These are phyloP conservation scores for Pyrus hybrid DNA, from an alignment of 331 rosid genomes.

Conservation along the genomic window DNA sequence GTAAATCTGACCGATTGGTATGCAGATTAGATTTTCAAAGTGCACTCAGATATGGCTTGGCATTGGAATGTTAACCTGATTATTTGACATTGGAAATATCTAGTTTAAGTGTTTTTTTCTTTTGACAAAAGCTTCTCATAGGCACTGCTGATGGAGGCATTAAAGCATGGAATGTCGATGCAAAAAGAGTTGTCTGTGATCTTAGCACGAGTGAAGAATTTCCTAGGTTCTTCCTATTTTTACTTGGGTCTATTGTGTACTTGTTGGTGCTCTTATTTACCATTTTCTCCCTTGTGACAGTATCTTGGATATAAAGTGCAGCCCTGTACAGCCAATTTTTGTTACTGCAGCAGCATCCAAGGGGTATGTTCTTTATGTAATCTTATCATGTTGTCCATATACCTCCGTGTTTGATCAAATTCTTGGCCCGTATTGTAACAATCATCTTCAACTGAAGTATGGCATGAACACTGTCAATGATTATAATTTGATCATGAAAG, in stretches of 20 bases:
- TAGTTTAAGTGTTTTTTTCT: slow-evolving; percentile 24
- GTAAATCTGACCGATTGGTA: slow-evolving; percentile 95
- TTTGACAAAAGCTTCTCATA: slow-evolving; percentile 78
- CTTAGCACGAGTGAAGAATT: slow-evolving; percentile 70
- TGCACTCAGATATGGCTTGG: neutral
- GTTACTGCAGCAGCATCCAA: slow-evolving; percentile 93
- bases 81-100: slow-evolving; percentile 11
- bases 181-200: slow-evolving; percentile 95
- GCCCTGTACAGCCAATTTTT: slow-evolving; percentile 90
- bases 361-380: slow-evolving; percentile 39
- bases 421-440: neutral
- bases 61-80: neutral
- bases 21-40: slow-evolving; percentile 25
- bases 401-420: neutral
- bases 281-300: slow-evolving; percentile 35
- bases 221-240: slow-evolving; percentile 57
- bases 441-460: neutral
- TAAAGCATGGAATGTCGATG: slow-evolving; percentile 96
- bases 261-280: slow-evolving; percentile 7
- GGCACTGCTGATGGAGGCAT: slow-evolving; percentile 91
- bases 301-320: slow-evolving; percentile 92
- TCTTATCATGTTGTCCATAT: neutral
- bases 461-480: neutral
- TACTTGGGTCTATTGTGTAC: neutral
- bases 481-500: neutral